Conservation (phyloP, 176 grass and related monocot species). For the Coix lacrymajobi region DNA sequence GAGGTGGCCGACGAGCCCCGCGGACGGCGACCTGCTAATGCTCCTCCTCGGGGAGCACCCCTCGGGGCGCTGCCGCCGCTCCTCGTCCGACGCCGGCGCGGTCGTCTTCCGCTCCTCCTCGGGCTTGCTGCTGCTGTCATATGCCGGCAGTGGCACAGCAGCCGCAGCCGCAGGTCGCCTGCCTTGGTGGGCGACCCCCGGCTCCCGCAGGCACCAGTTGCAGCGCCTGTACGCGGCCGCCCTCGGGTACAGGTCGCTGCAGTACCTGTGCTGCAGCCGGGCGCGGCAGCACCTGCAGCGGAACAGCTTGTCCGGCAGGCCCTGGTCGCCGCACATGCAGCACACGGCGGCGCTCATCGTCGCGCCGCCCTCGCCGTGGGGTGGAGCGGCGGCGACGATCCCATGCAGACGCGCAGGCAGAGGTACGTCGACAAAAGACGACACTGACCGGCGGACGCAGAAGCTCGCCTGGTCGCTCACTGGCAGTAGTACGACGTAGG, state of each 20-base stretch:
- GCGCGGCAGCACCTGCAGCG: conserved; percentile 67
- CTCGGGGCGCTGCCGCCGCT: neutral
- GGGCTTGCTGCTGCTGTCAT: neutral
- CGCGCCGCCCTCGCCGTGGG: neutral
- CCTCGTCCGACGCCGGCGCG: conserved; percentile 15
- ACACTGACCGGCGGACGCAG: too few relatives aligned
- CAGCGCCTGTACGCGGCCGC: conserved; percentile 54
- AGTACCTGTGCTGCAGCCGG: conserved; percentile 90
- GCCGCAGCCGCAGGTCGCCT: too few relatives aligned
- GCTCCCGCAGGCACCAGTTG: conserved; percentile 85
- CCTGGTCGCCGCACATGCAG: conserved; percentile 98
- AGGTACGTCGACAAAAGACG: too few relatives aligned
- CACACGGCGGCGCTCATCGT: conserved; percentile 30
- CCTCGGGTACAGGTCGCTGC: conserved; percentile 85
- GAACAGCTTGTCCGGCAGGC: conserved; percentile 64
- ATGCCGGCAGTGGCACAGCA: neutral
- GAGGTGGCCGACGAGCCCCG: conserved; percentile 24
- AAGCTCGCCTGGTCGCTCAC: too few relatives aligned
- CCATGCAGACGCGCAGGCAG: too few relatives aligned
- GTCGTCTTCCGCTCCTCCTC: neutral
- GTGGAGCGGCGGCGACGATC: too few relatives aligned
- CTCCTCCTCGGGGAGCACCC: conserved; percentile 13
- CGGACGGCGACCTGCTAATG: neutral
- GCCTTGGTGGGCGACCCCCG: too few relatives aligned
- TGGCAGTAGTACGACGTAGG: too few relatives aligned